A percentile compares a stretch with the other conserved stretches of the same genome.
These are phyloP conservation scores for Buxus sempervirens DNA, from an alignment of 164 flowering plant species.

Conservation along the genomic window DNA sequence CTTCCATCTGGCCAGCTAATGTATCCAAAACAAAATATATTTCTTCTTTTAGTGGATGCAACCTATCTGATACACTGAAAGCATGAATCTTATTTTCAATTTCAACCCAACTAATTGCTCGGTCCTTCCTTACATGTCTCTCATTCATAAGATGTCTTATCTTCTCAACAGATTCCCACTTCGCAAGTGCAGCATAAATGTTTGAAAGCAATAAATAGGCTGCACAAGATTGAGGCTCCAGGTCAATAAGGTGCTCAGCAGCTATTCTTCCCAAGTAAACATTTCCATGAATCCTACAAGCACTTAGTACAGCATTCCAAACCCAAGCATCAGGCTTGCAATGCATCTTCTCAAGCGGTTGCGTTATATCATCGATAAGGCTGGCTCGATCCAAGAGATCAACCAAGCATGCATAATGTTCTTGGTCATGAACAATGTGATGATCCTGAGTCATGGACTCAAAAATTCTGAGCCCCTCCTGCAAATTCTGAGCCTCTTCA, in stretches of 20 bases:
- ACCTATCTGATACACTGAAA: constrained; percentile 35
- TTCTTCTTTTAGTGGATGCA: constrained; percentile 38
- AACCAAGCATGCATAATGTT: constrained; percentile 66
- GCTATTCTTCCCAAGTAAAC: constrained; percentile 46
- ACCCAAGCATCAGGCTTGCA: constrained; percentile 42
- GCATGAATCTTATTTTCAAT: constrained; percentile 39
- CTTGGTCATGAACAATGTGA: constrained; percentile 47
- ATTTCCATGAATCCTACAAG: constrained; percentile 56
- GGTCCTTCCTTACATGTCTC: constrained; percentile 43
- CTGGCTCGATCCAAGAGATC: constrained; percentile 71
- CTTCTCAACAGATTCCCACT: constrained; percentile 46
- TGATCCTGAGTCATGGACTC: constrained; percentile 39
- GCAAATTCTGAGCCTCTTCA: constrained; percentile 47
- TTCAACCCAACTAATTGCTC: constrained; percentile 60
- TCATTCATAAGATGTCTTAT: constrained; percentile 51
- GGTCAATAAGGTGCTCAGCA: constrained; percentile 48
- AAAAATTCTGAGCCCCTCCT: constrained; percentile 51
- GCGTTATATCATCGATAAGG: constrained; percentile 35
- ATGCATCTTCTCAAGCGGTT: constrained; percentile 43
- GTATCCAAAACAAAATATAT: constrained; percentile 39
- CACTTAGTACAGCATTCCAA: constrained; percentile 61
- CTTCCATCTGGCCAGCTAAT: constrained; percentile 41
- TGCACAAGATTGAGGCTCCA: constrained; percentile 51
- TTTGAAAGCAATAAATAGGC: constrained; percentile 55
- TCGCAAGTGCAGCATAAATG: constrained; percentile 52